These are phyloP conservation scores for Neurospora sp. DNA, from an alignment of 495 filamentous ascomycete genomes.

Conservation along the genomic window DNA sequence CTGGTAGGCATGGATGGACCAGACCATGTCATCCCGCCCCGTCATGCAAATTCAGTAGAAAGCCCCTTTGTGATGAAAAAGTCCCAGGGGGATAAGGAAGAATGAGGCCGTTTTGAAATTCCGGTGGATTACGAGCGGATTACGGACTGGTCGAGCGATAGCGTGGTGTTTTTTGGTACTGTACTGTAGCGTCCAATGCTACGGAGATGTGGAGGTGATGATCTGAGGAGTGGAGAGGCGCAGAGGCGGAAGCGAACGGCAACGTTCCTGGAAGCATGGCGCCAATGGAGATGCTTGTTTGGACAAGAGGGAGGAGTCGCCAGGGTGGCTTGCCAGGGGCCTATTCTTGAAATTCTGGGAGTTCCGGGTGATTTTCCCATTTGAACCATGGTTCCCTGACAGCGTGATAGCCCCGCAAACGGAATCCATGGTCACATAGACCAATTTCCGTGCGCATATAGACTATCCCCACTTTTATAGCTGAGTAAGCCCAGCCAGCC, in stretches of 20 bases:
- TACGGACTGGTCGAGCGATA: not conserved
- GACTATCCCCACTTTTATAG: too few species aligned
- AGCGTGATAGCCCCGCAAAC: conserved; percentile 15
- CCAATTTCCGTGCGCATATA: too few species aligned
- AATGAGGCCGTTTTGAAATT: not conserved
- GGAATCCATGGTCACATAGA: too few species aligned
- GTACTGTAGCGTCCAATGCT: not conserved
- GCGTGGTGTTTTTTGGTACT: not conserved
- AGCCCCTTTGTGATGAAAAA: not conserved
- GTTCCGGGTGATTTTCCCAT: conserved; percentile 20
- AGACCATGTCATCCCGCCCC: not conserved
- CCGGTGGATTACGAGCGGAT: not conserved
- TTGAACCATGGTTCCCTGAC: conserved; percentile 6
- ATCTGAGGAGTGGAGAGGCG: not conserved
- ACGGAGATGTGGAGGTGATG: not conserved
- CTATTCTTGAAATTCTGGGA: conserved; percentile 12
- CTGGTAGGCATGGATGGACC: not conserved
- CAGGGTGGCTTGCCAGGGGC: not conserved
- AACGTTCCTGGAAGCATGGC: not conserved
- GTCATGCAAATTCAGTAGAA: not conserved
- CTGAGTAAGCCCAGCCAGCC: too few species aligned
- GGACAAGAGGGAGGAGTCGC: not conserved
- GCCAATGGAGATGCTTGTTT: not conserved
- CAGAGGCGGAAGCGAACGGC: not conserved
- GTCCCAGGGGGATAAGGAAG: not conserved